Evolutionary conservation across 306 rosid genomes (phyloP).

Genomic region (Vigna nakashimae): DNA sequence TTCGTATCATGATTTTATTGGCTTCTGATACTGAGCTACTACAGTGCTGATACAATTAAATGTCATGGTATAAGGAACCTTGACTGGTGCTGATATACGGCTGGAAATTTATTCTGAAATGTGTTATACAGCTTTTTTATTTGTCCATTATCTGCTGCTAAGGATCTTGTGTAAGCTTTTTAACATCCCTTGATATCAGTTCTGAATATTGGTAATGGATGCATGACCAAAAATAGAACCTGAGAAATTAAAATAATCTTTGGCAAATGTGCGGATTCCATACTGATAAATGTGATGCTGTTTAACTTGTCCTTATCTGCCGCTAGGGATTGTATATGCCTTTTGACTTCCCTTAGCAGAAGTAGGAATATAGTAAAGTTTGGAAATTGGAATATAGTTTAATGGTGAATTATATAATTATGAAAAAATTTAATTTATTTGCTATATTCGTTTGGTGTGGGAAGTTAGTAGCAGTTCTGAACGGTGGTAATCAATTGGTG

Average conservation of each 20-base stretch:
- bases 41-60: background rate
- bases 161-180: slow-evolving; percentile 32
- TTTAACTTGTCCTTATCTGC: background rate
- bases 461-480: slow-evolving; percentile 9
- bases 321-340: slow-evolving; percentile 12
- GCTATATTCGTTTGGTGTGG: background rate
- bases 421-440: too few relatives aligned
- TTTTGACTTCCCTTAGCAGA: slow-evolving; percentile 19
- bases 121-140: slow-evolving; percentile 19
- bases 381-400: too few relatives aligned
- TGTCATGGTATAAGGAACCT: slow-evolving; percentile 26
- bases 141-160: slow-evolving; percentile 14
- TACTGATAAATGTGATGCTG: slow-evolving; percentile 14
- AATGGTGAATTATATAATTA: too few relatives aligned
- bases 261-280: slow-evolving; percentile 8
- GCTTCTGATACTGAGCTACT: slow-evolving; percentile 32
- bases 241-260: slow-evolving; percentile 19
- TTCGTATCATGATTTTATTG: background rate
- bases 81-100: slow-evolving; percentile 16
- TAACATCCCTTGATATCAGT: slow-evolving; percentile 10
- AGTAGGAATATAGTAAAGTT: background rate
- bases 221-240: background rate
- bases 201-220: slow-evolving; percentile 19
- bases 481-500: slow-evolving; percentile 12
- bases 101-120: slow-evolving; percentile 27